These are phyloP conservation scores for Elongisporangium anandrum DNA, from an alignment of 352 stramenopile species.

Conservation along the genomic window DNA sequence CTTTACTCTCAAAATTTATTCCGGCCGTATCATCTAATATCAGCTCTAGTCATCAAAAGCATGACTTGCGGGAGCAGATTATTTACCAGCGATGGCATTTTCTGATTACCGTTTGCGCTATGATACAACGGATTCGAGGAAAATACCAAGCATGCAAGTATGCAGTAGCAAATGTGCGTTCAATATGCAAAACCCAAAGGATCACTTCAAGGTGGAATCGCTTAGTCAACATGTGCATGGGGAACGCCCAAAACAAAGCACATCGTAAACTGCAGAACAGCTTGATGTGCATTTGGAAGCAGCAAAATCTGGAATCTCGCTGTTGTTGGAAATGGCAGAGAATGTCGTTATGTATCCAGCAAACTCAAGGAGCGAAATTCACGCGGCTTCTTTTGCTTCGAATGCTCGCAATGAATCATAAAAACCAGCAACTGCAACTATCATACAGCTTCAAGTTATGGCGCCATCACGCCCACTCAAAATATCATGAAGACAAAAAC, in stretches of 20 bases:
- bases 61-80: background rate
- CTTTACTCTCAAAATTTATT: background rate
- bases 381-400: background rate
- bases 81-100: background rate
- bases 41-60: background rate
- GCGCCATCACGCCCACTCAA: constrained; percentile 8
- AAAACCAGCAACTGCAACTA: constrained; percentile 11
- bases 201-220: background rate
- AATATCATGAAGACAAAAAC: constrained; percentile 8
- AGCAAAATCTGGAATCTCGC: background rate
- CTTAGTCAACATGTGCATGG: background rate
- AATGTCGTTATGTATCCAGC: background rate
- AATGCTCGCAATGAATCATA: background rate
- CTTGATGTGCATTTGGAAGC: background rate
- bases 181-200: background rate
- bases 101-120: background rate
- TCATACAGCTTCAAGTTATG: constrained; percentile 13
- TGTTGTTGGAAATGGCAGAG: background rate
- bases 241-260: background rate
- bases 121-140: background rate
- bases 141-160: background rate
- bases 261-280: background rate
- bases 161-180: background rate
- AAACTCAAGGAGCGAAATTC: background rate
- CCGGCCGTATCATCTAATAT: background rate